phyloP scores from a whole-genome alignment of 805 yeast species.

The Metschnikowia reukaufii region DNA sequence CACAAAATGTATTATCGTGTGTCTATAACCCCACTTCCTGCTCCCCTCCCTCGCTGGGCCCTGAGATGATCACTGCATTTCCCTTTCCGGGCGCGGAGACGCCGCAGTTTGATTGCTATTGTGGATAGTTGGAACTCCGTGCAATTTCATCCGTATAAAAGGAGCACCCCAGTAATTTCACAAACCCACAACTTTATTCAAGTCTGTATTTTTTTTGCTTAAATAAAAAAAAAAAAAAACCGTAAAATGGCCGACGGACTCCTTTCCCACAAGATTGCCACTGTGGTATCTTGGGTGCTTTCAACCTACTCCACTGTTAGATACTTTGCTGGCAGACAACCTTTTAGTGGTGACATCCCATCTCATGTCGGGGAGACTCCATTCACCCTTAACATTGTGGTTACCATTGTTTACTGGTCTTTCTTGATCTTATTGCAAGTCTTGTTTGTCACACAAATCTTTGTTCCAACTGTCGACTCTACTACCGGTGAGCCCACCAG shows the following conservation, averaged over 20 bases:
- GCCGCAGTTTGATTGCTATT: slow-evolving; percentile 9
- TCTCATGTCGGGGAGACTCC: slow-evolving; percentile 64
- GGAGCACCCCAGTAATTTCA: neutral
- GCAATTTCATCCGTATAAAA: slow-evolving; percentile 7
- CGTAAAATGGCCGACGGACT: slow-evolving; percentile 15
- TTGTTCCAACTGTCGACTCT: slow-evolving; percentile 31
- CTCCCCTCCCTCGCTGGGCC: slow-evolving; percentile 5
- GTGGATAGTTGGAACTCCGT: neutral
- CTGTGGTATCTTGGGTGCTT: slow-evolving; percentile 54
- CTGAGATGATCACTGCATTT: slow-evolving; percentile 9
- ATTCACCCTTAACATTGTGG: slow-evolving; percentile 56
- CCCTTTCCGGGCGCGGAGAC: slow-evolving; percentile 8
- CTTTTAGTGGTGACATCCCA: slow-evolving; percentile 46
- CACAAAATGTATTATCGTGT: no score
- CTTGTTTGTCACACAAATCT: slow-evolving; percentile 47
- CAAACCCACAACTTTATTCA: neutral
- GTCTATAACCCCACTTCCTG: neutral
- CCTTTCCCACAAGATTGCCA: slow-evolving; percentile 41
- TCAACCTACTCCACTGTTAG: slow-evolving; percentile 56
- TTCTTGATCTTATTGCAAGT: slow-evolving; percentile 53
- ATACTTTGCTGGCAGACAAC: slow-evolving; percentile 57
- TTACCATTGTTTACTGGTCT: slow-evolving; percentile 58
- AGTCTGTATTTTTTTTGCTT: neutral
- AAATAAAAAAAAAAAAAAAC: neutral
- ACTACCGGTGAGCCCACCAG: slow-evolving; percentile 18